These are phyloP conservation scores for Trichoderma reesei DNA, from an alignment of 495 filamentous ascomycete species.

Conservation along the genomic window DNA sequence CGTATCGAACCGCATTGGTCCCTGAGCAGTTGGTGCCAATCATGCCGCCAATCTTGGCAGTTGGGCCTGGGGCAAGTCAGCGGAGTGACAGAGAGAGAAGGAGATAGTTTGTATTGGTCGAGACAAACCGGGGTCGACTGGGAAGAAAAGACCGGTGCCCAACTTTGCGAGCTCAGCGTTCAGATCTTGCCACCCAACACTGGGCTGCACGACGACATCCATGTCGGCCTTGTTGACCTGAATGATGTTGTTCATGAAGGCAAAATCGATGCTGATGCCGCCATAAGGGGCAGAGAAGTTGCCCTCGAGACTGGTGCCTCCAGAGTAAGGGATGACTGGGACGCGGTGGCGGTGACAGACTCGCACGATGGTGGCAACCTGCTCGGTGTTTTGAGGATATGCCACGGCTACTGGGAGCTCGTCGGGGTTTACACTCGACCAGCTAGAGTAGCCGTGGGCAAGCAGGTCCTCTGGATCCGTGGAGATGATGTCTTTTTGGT, in stretches of 20 bases:
- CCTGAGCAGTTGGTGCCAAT: slow-evolving; percentile 73
- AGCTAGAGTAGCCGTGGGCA: slow-evolving; percentile 79
- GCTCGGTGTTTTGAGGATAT: slow-evolving; percentile 67
- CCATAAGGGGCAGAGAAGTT: slow-evolving; percentile 81
- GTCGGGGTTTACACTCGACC: slow-evolving; percentile 75
- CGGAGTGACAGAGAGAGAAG: neutral
- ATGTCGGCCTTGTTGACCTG: slow-evolving; percentile 76
- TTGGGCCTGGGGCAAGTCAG: slow-evolving; percentile 34
- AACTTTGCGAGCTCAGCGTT: slow-evolving; percentile 65
- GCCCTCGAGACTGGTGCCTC: slow-evolving; percentile 77
- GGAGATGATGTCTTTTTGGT: slow-evolving; percentile 38
- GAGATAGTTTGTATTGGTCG: neutral
- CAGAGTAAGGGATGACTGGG: slow-evolving; percentile 82
- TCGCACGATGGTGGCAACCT: slow-evolving; percentile 71
- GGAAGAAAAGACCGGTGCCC: slow-evolving; percentile 75
- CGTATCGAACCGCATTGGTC: slow-evolving; percentile 73
- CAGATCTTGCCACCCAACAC: slow-evolving; percentile 82
- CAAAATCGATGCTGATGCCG: slow-evolving; percentile 83
- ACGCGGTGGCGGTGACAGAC: slow-evolving; percentile 74
- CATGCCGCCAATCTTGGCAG: slow-evolving; percentile 62
- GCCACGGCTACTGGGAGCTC: slow-evolving; percentile 70
- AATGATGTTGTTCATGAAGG: slow-evolving; percentile 73
- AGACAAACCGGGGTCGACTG: slow-evolving; percentile 62
- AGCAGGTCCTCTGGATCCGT: slow-evolving; percentile 76
- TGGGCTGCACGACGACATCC: slow-evolving; percentile 86